Evolutionary conservation across 352 stramenopile species (phyloP).

Genomic region (Globisporangium iwayamae): DNA sequence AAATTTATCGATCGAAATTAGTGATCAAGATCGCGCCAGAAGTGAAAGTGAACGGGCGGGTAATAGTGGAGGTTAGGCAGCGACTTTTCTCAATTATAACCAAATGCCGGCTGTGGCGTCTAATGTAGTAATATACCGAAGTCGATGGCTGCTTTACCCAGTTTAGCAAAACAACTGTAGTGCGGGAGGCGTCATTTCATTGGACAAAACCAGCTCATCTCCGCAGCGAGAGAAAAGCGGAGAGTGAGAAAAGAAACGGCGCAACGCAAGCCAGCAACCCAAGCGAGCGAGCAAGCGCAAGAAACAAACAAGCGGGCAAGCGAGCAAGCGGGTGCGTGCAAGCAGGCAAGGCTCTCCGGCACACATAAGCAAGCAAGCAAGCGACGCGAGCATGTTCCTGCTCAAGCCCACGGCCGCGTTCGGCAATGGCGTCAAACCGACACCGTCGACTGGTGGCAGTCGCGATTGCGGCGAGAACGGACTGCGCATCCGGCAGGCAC

Average conservation of each 20-base stretch:
- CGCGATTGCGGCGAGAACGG: conserved; percentile 2
- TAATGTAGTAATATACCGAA: too few relatives aligned
- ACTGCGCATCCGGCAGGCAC: conserved; percentile 16
- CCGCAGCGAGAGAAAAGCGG: not conserved
- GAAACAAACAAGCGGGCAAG: conserved; percentile 3
- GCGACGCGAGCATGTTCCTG: conserved; percentile 36
- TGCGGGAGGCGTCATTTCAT: too few relatives aligned
- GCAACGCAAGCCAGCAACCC: not conserved
- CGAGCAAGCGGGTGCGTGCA: not conserved
- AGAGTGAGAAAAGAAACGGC: conserved; percentile 4
- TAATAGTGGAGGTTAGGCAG: too few relatives aligned
- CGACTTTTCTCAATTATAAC: too few relatives aligned
- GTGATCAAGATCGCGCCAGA: too few relatives aligned
- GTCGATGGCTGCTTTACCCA: too few relatives aligned
- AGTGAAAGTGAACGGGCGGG: too few relatives aligned
- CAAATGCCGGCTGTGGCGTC: too few relatives aligned
- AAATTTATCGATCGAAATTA: too few relatives aligned
- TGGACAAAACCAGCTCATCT: not conserved
- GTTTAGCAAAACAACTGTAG: too few relatives aligned
- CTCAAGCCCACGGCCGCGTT: conserved; percentile 31
- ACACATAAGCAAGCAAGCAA: too few relatives aligned
- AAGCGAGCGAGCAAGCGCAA: not conserved
- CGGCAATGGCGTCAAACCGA: not conserved
- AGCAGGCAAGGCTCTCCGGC: not conserved
- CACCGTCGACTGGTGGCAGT: not conserved